These are phyloP conservation scores for Candida sp. DNA, from an alignment of 1,139 yeast genomes.

Conservation along the genomic window DNA sequence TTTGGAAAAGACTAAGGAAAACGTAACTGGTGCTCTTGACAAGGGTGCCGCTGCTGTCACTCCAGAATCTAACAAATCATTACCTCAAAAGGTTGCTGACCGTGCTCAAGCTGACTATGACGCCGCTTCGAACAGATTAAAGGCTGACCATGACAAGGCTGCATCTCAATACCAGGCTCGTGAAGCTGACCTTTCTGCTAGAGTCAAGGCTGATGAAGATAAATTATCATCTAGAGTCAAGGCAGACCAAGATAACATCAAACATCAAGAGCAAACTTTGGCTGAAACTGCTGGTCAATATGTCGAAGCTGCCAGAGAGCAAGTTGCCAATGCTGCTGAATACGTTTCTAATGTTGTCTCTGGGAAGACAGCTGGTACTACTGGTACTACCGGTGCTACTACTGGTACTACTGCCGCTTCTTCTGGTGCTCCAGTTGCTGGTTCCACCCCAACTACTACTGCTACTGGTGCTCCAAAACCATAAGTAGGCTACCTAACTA, in stretches of 20 bases:
- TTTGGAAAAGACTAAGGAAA: constrained; percentile 68
- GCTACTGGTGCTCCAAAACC: background rate
- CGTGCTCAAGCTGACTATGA: constrained; percentile 45
- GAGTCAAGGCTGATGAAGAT: background rate
- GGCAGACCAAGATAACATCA: constrained; percentile 31
- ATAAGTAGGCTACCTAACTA: background rate
- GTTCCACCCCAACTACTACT: background rate
- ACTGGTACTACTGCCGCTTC: constrained; percentile 63
- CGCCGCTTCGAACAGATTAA: constrained; percentile 13
- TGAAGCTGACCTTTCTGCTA: constrained; percentile 17
- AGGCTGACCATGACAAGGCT: background rate
- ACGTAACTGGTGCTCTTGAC: constrained; percentile 64
- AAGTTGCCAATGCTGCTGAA: constrained; percentile 58
- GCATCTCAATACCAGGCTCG: constrained; percentile 16
- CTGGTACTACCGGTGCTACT: constrained; percentile 41
- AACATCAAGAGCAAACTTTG: constrained; percentile 30
- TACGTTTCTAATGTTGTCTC: constrained; percentile 55
- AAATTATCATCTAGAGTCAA: background rate
- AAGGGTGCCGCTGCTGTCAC: constrained; percentile 53
- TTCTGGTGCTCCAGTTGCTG: constrained; percentile 11
- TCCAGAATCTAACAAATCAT: constrained; percentile 67
- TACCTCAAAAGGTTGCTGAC: constrained; percentile 67
- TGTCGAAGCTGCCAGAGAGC: constrained; percentile 60
- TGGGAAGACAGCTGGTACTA: constrained; percentile 60
- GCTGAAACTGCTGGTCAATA: constrained; percentile 60